Evolutionary conservation across 495 filamentous ascomycete species (phyloP).

Genomic region (Penicillium manginii): DNA sequence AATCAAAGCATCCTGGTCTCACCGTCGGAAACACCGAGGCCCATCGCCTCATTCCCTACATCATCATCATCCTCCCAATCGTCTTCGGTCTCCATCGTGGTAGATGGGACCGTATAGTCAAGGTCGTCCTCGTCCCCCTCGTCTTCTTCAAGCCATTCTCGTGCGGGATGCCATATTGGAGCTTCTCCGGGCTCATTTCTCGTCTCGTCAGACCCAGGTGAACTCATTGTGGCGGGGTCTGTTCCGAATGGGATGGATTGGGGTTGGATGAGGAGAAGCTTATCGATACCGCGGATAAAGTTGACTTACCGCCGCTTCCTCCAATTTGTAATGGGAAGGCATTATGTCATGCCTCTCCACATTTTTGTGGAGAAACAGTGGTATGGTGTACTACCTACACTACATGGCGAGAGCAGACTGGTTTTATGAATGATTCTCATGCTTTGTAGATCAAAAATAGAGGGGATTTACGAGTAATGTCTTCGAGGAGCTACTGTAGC

Average conservation of each 20-base stretch:
- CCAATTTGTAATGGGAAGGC: neutral
- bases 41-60: constrained; percentile 55
- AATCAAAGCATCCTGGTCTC: constrained; percentile 38
- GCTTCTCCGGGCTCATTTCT: constrained; percentile 9
- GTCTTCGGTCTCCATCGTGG: constrained; percentile 17
- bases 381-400: neutral
- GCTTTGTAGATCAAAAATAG: neutral
- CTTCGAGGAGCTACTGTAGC: too few species aligned
- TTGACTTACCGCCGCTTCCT: neutral
- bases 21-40: constrained; percentile 36
- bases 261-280: constrained; percentile 25
- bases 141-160: constrained; percentile 49
- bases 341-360: constrained; percentile 5
- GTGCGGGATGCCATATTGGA: constrained; percentile 40
- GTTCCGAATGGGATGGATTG: constrained; percentile 8
- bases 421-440: neutral
- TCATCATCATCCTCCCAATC: constrained; percentile 27
- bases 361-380: neutral
- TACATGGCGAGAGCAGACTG: neutral
- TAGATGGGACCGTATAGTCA: constrained; percentile 27
- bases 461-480: too few species aligned
- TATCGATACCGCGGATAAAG: constrained; percentile 28
- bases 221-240: constrained; percentile 18
- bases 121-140: constrained; percentile 34
- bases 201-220: constrained; percentile 15